Base-by-base conservation (phyloP, 306 rosid species). In the Fragaria vesca region DNA sequence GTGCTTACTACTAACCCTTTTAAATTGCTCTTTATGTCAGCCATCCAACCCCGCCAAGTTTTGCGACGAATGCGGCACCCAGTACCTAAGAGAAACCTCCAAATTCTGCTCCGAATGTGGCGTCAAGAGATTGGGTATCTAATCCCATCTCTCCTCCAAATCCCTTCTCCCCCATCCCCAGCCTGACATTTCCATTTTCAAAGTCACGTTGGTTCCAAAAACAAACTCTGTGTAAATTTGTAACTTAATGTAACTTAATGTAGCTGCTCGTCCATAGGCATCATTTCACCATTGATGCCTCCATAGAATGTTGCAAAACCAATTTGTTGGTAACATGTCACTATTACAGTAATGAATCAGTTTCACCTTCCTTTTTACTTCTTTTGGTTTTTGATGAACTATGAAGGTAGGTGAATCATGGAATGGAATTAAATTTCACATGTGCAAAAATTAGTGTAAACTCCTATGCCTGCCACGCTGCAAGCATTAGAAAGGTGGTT, bases 31-130 rank as follows among this genome's bases (percentile, higher is more conserved):
- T 78, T 82, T 16, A 62, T 62, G 21, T 77, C 97, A 92, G 98
- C 89, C 92, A 81, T 82, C 93, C 78, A 87, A 88, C 81, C 93
- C 87, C 43, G 96, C 98, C 30, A 95, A 92, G 86, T 95, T 81
- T 83, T 95, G 98, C 51, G 96, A 95, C 45, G 97, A 95, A 87
- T 95, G 98, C 62, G 98, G 97, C 6, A 91, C 93, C 42, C 96
- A 73, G 34, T 92, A 91, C 88, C 65, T 91, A 82, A 88, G 97
- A 90, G 97, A 95, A 83, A 88, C 97, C 40, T 95, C 98, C 0
- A 95, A 91, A 79, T 95, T 91, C 86, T 95, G 98, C 89, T 89
- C 97, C 0, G 96, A 91, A 74, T 95, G 98, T 38, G 97, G 98
- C 71, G 89, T 88, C 11, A 95, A 95, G 93, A 85, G 98, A 76